phyloP scores from a whole-genome alignment of 176 grass and related monocot genomes.

The Guadua angustifolia region DNA sequence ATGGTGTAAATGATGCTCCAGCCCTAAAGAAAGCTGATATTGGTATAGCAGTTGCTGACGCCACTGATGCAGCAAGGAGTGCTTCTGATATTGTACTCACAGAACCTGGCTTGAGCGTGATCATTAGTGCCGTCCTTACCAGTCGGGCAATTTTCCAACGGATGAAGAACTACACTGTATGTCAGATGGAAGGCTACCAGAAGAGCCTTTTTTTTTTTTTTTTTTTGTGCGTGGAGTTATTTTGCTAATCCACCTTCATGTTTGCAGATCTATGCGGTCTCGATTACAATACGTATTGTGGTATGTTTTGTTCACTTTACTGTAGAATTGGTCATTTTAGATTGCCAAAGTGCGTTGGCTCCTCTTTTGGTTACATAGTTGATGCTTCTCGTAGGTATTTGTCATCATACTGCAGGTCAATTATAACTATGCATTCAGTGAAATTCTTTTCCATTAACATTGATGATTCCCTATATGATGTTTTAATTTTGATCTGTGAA shows the following conservation, averaged over 20 bases:
- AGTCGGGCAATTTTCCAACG: conserved; percentile 69
- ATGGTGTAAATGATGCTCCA: conserved; percentile 69
- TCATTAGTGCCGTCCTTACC: conserved; percentile 62
- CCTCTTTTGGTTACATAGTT: not conserved
- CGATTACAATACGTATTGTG: conserved; percentile 68
- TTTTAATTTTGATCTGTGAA: conserved; percentile 12
- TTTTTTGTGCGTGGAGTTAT: not conserved
- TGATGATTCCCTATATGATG: not conserved
- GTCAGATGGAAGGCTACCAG: not conserved
- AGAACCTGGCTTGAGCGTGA: conserved; percentile 67
- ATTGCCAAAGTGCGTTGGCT: not conserved
- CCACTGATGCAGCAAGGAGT: conserved; percentile 63
- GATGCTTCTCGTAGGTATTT: not conserved
- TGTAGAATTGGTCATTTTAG: not conserved
- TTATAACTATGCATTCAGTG: not conserved
- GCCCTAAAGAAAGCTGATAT: conserved; percentile 71
- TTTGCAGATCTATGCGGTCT: conserved; percentile 69
- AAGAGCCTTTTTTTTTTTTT: not conserved
- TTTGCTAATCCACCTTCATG: conserved; percentile 4
- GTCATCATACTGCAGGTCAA: not conserved
- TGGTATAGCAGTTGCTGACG: conserved; percentile 66
- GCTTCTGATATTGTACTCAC: conserved; percentile 70
- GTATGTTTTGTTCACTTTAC: conserved; percentile 27
- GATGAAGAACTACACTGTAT: conserved; percentile 73
- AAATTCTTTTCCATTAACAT: not conserved